Evolutionary conservation across 176 grass and related monocot genomes (phyloP).

Genomic region (Raddia guianensis): DNA sequence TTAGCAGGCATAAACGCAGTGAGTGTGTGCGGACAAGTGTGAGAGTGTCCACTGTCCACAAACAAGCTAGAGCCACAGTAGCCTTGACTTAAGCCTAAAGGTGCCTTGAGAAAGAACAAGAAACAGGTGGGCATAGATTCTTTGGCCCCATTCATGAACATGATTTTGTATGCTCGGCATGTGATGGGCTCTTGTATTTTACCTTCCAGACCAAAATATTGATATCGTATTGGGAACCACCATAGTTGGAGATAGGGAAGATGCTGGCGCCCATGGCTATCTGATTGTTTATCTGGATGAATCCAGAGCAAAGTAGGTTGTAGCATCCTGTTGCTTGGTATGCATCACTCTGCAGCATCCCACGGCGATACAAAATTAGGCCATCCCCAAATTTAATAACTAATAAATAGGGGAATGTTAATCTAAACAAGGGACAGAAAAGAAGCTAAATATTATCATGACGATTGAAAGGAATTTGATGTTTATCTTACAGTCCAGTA

Average conservation of each 20-base stretch:
- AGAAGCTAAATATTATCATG: conserved; percentile 7
- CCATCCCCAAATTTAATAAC: conserved; percentile 1
- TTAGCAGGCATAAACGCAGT: conserved; percentile 28
- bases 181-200: conserved; percentile 64
- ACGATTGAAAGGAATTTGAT: conserved; percentile 37
- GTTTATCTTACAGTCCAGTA: conserved; percentile 83
- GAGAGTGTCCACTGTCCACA: conserved; percentile 37
- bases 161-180: conserved; percentile 41
- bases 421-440: conserved; percentile 40
- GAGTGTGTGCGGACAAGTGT: conserved; percentile 40
- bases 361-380: conserved; percentile 38
- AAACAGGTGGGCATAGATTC: conserved; percentile 70
- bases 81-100: conserved; percentile 43
- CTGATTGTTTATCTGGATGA: conserved; percentile 90
- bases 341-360: conserved; percentile 78
- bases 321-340: conserved; percentile 93
- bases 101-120: conserved; percentile 56
- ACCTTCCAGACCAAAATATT: conserved; percentile 94
- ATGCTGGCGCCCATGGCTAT: conserved; percentile 93
- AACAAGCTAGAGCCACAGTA: conserved; percentile 42
- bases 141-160: conserved; percentile 36
- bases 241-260: conserved; percentile 76
- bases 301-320: conserved; percentile 87
- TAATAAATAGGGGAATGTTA: conserved; percentile 13
- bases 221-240: conserved; percentile 81